Percentiles rank a stretch among this genome's conserved stretches.
Conservation (phyloP, 2,329 filamentous ascomycete species). For the Colletotrichum sansevieriae region DNA sequence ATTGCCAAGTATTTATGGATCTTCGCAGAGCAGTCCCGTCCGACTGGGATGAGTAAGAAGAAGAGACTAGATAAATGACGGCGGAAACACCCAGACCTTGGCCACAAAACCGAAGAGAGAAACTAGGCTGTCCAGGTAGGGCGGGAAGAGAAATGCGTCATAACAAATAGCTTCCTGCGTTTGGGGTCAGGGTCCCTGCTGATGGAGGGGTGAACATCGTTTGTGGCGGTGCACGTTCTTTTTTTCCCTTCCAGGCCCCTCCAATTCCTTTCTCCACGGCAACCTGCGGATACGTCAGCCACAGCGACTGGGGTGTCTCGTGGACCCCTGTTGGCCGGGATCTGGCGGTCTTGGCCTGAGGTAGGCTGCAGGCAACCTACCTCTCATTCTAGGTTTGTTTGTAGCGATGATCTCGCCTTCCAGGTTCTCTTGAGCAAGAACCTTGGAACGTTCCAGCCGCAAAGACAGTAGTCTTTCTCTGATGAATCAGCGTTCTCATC, state of each 20-base stretch:
- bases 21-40: slow-evolving; percentile 31
- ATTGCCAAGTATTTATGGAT: slow-evolving; percentile 31
- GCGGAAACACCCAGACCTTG: slow-evolving; percentile 33
- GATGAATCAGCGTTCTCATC: neutral
- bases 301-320: slow-evolving; percentile 25
- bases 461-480: neutral
- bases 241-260: slow-evolving; percentile 17
- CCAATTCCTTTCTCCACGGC: slow-evolving; percentile 36
- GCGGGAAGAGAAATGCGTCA: slow-evolving; percentile 47
- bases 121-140: slow-evolving; percentile 31
- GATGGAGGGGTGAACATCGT: slow-evolving; percentile 38
- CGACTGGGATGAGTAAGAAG: slow-evolving; percentile 17
- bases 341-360: slow-evolving; percentile 5
- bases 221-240: slow-evolving; percentile 46
- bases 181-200: slow-evolving; percentile 20
- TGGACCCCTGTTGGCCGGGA: slow-evolving; percentile 6
- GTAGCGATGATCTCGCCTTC: neutral
- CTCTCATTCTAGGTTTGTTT: neutral
- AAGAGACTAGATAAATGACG: slow-evolving; percentile 10
- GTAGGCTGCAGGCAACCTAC: neutral
- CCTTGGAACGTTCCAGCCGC: neutral
- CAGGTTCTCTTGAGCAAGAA: slow-evolving; percentile 1
- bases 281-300: slow-evolving; percentile 34
- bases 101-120: slow-evolving; percentile 30
- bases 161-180: slow-evolving; percentile 44